These are phyloP conservation scores for Chlorella sp. DNA, from an alignment of 139 green algal genomes.

Conservation along the genomic window DNA sequence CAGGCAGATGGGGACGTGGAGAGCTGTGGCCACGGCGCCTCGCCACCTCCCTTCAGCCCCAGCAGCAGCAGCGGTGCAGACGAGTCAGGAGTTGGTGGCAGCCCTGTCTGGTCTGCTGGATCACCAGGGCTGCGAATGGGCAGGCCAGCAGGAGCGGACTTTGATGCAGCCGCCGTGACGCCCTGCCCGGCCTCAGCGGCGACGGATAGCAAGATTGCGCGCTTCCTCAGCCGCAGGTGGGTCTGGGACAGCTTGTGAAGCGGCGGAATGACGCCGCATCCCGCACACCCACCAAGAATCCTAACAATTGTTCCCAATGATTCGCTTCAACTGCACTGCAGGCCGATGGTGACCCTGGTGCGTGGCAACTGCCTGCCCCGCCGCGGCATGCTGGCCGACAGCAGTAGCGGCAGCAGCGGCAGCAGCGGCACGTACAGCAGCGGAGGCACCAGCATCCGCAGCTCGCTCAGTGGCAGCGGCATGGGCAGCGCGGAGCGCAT, in stretches of 20 bases:
- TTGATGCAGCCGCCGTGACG: background rate
- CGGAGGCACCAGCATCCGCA: too few species aligned
- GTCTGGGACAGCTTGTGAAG: too few species aligned
- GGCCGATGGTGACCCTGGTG: background rate
- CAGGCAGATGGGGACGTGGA: background rate
- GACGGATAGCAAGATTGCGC: constrained; percentile 13
- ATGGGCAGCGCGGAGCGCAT: too few species aligned
- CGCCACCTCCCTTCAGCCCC: background rate
- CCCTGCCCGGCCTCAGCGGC: background rate
- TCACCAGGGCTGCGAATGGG: background rate
- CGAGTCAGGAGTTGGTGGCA: background rate
- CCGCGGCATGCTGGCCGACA: background rate
- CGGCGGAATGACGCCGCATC: too few species aligned
- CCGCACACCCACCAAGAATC: too few species aligned
- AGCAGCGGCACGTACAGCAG: background rate
- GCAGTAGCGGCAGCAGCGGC: background rate
- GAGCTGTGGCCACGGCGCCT: background rate
- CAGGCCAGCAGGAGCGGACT: too few species aligned
- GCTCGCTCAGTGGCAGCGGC: too few species aligned
- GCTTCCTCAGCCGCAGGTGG: constrained; percentile 17
- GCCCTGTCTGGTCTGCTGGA: background rate
- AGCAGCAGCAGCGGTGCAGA: background rate
- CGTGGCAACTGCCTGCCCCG: constrained; percentile 14
- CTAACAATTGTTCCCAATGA: too few species aligned
- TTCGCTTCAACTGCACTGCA: too few species aligned